Base-by-base conservation (phyloP, 768 basidiomycete genomes). In the Kondoa subrosea region DNA sequence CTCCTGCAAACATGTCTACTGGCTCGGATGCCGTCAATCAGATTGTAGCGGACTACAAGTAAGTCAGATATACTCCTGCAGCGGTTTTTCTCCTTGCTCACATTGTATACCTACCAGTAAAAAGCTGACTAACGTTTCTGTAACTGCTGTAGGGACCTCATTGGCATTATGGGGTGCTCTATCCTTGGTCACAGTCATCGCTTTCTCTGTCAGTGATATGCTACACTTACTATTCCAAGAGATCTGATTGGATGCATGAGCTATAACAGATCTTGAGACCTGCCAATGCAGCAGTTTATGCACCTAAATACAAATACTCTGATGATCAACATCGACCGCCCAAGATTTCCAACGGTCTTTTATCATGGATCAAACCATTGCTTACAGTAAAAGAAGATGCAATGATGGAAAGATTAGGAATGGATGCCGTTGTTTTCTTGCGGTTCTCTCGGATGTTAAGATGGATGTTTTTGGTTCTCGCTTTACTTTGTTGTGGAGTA, bases 391-490 rank as follows among this genome's bases (percentile, higher is more conserved):
- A 65, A 4, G 74, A 75, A 65, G 66, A 58, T 27, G 69, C 68
- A 15, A 60, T 75, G 68, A 68, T 74, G 31, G 85, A 88, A 72
- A 88, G 87, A 76, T 80, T 89, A 76, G 93, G 93, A 30, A 84
- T 95, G 12, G 95, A 99, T 74, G 93, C 92, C 0, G 89, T 91
- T 61, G 83, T 87, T 27, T 99, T 87, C 77, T 83, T 99, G 27
- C 87, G 93, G 30, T 96, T 97, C 77, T 83, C 87, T 29, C 85
- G 91, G 66, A 83, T 99, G 78, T 34, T 70, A n/a, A 61, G 69
- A 14, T 70, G 69, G 69, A 56, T 70, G 69, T 91, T 90, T 79
- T 77, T 81, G 29, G 77, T 78, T 33, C 80, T 90, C 67, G 85
- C 85, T 0, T 60, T 82, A 63, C 79, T 88, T 57, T 80, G 82